phyloP scores from a whole-genome alignment of 441 rosid species.

The Erodium texanum region DNA sequence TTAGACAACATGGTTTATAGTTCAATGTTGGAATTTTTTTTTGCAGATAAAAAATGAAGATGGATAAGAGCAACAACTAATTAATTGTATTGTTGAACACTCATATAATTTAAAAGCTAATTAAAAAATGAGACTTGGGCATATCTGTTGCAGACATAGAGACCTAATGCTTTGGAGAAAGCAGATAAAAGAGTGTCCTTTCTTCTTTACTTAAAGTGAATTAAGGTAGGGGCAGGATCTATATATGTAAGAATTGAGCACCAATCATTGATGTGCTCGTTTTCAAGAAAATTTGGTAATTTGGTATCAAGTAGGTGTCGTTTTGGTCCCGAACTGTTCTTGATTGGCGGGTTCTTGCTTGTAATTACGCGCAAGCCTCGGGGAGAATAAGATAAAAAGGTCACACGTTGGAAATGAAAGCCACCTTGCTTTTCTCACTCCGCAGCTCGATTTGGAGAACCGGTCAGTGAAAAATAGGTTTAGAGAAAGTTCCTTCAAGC shows the following conservation, averaged over 20 bases:
- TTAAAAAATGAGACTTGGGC: background rate
- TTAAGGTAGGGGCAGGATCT: background rate
- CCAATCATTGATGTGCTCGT: slow-evolving; percentile 7
- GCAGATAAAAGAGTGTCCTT: background rate
- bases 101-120: background rate
- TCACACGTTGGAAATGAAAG: slow-evolving; percentile 1
- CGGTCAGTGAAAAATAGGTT: background rate
- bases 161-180: background rate
- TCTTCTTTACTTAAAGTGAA: background rate
- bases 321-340: background rate
- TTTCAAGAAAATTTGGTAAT: background rate
- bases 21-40: background rate
- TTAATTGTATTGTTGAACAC: background rate
- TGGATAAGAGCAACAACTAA: background rate
- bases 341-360: slow-evolving; percentile 5
- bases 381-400: slow-evolving; percentile 1
- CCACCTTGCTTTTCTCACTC: slow-evolving; percentile 2
- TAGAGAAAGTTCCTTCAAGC: background rate
- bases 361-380: slow-evolving; percentile 1
- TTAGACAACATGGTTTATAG: background rate
- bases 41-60: background rate
- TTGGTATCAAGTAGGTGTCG: background rate
- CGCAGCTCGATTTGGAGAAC: background rate
- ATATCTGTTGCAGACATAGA: background rate
- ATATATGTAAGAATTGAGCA: background rate